phyloP scores from a whole-genome alignment of 345 rosid species.

The Trapa incisa region DNA sequence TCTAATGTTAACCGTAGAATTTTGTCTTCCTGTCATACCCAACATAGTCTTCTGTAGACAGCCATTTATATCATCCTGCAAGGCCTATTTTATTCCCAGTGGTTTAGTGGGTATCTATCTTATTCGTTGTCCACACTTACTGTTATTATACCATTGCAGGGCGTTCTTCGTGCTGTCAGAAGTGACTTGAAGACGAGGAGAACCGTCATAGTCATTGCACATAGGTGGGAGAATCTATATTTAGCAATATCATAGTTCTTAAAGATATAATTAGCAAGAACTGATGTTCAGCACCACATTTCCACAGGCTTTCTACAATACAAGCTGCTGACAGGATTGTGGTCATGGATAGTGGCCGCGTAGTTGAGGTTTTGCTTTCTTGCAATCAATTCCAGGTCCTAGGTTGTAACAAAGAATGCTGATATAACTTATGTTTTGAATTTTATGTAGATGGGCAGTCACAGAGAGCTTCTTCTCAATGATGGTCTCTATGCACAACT shows the following conservation, averaged over 20 bases:
- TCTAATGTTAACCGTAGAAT: not conserved
- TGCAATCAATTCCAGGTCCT: not conserved
- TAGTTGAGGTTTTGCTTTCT: conserved; percentile 49
- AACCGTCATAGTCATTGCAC: conserved; percentile 81
- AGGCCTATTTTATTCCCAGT: not conserved
- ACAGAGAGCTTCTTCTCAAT: conserved; percentile 56
- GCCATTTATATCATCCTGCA: not conserved
- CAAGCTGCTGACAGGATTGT: conserved; percentile 90
- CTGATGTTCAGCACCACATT: conserved; percentile 11
- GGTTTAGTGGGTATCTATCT: not conserved
- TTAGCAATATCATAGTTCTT: not conserved
- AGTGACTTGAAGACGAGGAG: conserved; percentile 45
- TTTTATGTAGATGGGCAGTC: conserved; percentile 59
- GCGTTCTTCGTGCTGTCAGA: conserved; percentile 68
- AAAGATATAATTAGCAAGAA: not conserved
- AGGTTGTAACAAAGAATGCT: not conserved
- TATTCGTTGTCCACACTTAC: not conserved
- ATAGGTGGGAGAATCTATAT: conserved; percentile 31
- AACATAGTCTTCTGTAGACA: too few relatives aligned
- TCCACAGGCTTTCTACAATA: conserved; percentile 73
- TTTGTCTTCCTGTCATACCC: not conserved
- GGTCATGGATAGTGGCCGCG: conserved; percentile 71
- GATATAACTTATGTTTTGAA: not conserved
- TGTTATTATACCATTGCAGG: conserved; percentile 26
- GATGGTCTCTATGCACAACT: conserved; percentile 75